Percentiles rank a stretch among this genome's conserved stretches.
Evolutionary conservation across 768 basidiomycete genomes (phyloP).

Genomic region (Tephrocybe rancida): DNA sequence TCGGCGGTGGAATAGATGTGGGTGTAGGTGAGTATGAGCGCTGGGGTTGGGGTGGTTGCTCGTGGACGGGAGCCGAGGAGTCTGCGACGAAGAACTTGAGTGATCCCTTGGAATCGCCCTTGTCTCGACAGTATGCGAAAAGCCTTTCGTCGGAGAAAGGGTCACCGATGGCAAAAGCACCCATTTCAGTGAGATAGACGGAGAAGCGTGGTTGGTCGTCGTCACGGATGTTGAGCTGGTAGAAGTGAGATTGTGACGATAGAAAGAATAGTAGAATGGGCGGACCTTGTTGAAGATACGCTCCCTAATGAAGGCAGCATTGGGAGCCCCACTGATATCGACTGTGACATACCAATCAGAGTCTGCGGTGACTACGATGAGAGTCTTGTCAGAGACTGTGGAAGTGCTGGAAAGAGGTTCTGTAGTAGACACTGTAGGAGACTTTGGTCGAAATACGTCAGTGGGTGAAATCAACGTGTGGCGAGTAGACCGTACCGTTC

Average conservation of each 20-base stretch:
- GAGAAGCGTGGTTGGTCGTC: conserved; percentile 73
- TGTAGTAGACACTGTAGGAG: conserved; percentile 39
- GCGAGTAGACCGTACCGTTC: conserved; percentile 33
- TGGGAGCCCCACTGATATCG: conserved; percentile 66
- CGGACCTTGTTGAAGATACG: conserved; percentile 79
- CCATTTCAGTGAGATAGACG: conserved; percentile 89
- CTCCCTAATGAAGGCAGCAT: conserved; percentile 73
- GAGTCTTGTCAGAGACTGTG: conserved; percentile 37
- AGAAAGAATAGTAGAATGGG: conserved; percentile 10
- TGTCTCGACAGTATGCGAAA: conserved; percentile 67
- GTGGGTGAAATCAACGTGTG: conserved; percentile 24
- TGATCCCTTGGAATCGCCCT: conserved; percentile 76
- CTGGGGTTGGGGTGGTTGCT: conserved; percentile 39
- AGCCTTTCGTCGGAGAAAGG: conserved; percentile 73
- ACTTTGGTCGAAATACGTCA: conserved; percentile 25
- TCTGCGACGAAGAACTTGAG: conserved; percentile 86
- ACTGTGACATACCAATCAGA: conserved; percentile 77
- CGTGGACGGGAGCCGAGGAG: conserved; percentile 62
- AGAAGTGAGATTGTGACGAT: conserved; percentile 12
- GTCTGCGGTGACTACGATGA: conserved; percentile 75
- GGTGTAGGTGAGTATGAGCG: conserved; percentile 36
- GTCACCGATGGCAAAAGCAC: conserved; percentile 72
- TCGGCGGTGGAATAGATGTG: conserved; percentile 29
- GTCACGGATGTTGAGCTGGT: conserved; percentile 76
- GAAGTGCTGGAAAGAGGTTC: conserved; percentile 35